A percentile compares a stretch with the other conserved stretches of the same genome.
Evolutionary conservation across 352 stramenopile species (phyloP).

Genomic region (Globisporangium solare): DNA sequence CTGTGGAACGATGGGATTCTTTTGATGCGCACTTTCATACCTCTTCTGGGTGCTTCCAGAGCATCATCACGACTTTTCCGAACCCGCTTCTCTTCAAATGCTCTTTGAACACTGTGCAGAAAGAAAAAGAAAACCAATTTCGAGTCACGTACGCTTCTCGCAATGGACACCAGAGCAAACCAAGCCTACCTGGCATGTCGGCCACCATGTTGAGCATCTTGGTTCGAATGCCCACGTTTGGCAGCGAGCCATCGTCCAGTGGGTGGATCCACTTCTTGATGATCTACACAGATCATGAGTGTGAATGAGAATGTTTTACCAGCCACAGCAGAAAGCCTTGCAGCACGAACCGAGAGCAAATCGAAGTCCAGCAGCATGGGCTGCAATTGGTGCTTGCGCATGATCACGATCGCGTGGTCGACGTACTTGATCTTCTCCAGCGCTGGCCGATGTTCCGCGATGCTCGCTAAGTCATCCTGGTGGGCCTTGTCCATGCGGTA

Average conservation of each 20-base stretch:
- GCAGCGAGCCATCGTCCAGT: conserved; percentile 65
- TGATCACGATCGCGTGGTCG: conserved; percentile 59
- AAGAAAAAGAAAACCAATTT: background rate
- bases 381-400: conserved; percentile 83
- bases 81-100: conserved; percentile 87
- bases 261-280: conserved; percentile 90
- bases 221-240: conserved; percentile 81
- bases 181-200: conserved; percentile 53
- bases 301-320: background rate
- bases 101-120: conserved; percentile 72
- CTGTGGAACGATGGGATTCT: background rate
- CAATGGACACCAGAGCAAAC: background rate
- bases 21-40: conserved; percentile 19
- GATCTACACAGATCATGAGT: conserved; percentile 43
- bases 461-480: conserved; percentile 63
- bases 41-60: conserved; percentile 86
- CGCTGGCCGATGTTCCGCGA: conserved; percentile 52
- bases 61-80: conserved; percentile 83
- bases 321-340: background rate
- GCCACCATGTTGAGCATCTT: conserved; percentile 84
- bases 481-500: conserved; percentile 88
- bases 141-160: too few relatives aligned
- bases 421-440: conserved; percentile 86
- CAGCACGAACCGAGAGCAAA: conserved; percentile 58
- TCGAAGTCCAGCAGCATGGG: conserved; percentile 87